Evolutionary conservation across 495 filamentous ascomycete species (phyloP).

Genomic region (Tuber aestivum): DNA sequence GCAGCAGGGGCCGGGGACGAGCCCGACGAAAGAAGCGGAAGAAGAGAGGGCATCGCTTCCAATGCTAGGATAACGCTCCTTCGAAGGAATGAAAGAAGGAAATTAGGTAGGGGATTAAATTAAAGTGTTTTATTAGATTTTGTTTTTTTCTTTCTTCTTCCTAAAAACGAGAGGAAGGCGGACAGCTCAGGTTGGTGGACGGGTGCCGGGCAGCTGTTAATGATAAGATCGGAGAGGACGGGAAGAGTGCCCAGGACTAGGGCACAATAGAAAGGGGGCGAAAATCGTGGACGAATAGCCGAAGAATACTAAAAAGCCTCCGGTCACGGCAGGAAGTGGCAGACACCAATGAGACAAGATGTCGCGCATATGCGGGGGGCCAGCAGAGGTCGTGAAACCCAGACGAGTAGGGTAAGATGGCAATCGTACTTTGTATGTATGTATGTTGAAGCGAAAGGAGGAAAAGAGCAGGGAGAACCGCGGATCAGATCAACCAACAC

Average conservation of each 20-base stretch:
- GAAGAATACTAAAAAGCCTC: constrained; percentile 1
- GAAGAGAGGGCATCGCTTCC: constrained; percentile 25
- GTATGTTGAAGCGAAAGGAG: background rate
- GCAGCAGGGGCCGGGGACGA: constrained; percentile 1
- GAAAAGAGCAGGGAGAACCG: background rate
- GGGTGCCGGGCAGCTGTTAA: constrained; percentile 10
- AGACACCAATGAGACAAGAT: background rate
- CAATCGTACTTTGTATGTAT: background rate
- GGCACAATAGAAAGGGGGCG: background rate
- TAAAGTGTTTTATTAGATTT: constrained; percentile 7
- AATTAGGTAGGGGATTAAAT: constrained; percentile 8
- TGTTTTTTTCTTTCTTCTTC: background rate
- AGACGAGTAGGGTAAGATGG: background rate
- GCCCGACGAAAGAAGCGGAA: constrained; percentile 22
- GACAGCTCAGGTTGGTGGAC: constrained; percentile 1
- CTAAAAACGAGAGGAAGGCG: constrained; percentile 5
- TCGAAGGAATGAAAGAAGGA: background rate
- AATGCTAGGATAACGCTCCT: background rate
- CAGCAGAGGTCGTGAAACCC: background rate
- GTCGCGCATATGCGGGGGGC: background rate
- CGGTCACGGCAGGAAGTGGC: background rate
- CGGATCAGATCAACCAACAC: background rate
- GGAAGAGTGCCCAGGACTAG: background rate
- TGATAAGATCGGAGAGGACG: constrained; percentile 13
- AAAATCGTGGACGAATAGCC: constrained; percentile 2